These are phyloP conservation scores for Medicago ruthenica DNA, from an alignment of 306 rosid genomes.

Conservation along the genomic window DNA sequence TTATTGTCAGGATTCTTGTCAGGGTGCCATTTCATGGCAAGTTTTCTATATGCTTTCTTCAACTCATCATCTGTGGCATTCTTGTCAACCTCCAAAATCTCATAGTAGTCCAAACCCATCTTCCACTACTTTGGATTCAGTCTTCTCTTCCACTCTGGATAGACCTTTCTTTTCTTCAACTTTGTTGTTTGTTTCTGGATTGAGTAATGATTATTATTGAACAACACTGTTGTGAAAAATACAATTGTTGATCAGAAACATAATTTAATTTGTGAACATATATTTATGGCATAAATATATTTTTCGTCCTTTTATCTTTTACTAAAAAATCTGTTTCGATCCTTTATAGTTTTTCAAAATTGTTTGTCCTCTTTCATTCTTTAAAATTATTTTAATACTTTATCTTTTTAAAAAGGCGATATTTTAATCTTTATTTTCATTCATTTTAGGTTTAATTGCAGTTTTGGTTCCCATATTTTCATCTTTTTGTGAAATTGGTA, in stretches of 20 bases:
- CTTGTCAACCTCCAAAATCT: conserved; percentile 77
- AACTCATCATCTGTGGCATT: conserved; percentile 77
- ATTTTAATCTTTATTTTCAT: too few species aligned
- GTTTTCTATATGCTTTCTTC: conserved; percentile 79
- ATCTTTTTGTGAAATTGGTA: too few species aligned
- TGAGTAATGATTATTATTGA: background rate
- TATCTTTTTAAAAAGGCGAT: too few species aligned
- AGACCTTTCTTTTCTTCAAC: background rate
- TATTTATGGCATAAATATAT: too few species aligned
- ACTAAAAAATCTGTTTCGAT: too few species aligned
- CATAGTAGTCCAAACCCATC: conserved; percentile 65
- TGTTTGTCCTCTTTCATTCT: too few species aligned
- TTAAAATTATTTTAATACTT: too few species aligned
- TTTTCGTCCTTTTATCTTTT: too few species aligned
- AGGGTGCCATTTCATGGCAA: conserved; percentile 98
- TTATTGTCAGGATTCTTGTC: conserved; percentile 82
- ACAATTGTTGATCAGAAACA: conserved; percentile 3
- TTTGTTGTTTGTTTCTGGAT: background rate
- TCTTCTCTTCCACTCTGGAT: background rate
- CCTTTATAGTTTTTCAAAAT: too few species aligned
- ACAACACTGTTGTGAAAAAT: background rate
- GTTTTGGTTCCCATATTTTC: too few species aligned
- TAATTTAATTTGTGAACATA: background rate
- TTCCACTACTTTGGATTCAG: background rate
- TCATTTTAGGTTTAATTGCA: too few species aligned